Conservation (phyloP, 2,329 filamentous ascomycete genomes). For the Sporothrix euskadiensis region DNA sequence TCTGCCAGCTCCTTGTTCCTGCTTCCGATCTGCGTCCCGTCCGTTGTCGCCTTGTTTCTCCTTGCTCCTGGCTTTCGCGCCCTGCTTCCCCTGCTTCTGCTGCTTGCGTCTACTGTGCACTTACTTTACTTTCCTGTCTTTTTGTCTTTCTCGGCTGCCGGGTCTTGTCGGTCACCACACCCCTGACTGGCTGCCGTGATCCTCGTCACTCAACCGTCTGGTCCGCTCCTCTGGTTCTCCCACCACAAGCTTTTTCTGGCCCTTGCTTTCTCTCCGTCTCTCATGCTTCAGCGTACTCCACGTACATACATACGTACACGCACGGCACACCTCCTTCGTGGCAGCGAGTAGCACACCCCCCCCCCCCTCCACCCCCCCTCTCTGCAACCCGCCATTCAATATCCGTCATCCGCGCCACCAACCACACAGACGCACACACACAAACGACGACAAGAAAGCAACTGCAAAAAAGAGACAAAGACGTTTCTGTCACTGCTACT, state of each 20-base stretch:
- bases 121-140: neutral
- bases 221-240: slow-evolving; percentile 14
- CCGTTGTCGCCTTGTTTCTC: slow-evolving; percentile 4
- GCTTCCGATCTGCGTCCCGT: slow-evolving; percentile 1
- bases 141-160: slow-evolving; percentile 5
- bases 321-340: slow-evolving; percentile 2
- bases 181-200: slow-evolving; percentile 17
- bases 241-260: neutral
- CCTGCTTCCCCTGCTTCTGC: neutral
- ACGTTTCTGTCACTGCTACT: neutral
- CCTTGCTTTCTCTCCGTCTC: neutral
- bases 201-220: slow-evolving; percentile 19
- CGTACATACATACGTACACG: neutral
- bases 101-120: neutral
- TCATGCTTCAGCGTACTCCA: slow-evolving; percentile 9
- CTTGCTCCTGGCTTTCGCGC: neutral
- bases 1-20: slow-evolving; percentile 1
- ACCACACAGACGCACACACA: slow-evolving; percentile 20
- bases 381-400: slow-evolving; percentile 23
- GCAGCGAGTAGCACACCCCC: slow-evolving; percentile 7
- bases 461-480: neutral
- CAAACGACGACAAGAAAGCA: slow-evolving; percentile 1
- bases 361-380: slow-evolving; percentile 13
- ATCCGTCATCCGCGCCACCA: slow-evolving; percentile 25
- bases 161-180: slow-evolving; percentile 9